These are phyloP conservation scores for Colletotrichum nymphaeae DNA, from an alignment of 2,329 filamentous ascomycete species.

Conservation along the genomic window DNA sequence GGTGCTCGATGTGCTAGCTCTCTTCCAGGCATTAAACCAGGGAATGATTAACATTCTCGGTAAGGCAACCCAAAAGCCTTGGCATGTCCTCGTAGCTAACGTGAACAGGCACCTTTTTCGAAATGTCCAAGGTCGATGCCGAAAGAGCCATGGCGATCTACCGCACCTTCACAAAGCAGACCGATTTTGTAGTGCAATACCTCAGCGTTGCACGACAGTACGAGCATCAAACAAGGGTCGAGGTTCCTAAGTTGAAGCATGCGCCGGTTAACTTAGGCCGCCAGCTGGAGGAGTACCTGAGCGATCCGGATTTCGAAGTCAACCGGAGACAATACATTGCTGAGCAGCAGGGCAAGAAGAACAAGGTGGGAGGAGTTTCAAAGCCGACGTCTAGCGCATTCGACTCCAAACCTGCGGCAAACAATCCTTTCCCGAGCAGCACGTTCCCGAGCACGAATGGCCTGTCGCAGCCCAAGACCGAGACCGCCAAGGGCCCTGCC, in stretches of 20 bases:
- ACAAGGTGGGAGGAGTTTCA: constrained; percentile 45
- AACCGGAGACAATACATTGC: constrained; percentile 92
- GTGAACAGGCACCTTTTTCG: constrained; percentile 88
- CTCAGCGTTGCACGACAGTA: constrained; percentile 88
- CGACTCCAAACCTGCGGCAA: constrained; percentile 51
- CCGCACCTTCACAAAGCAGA: constrained; percentile 90
- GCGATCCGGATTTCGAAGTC: constrained; percentile 94
- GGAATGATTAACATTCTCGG: constrained; percentile 96
- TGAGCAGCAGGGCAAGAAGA: constrained; percentile 80
- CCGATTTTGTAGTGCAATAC: constrained; percentile 91
- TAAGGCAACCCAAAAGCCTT: constrained; percentile 54
- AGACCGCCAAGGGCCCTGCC: constrained; percentile 70
- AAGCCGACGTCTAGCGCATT: constrained; percentile 42
- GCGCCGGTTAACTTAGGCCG: constrained; percentile 91
- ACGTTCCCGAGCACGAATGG: constrained; percentile 53
- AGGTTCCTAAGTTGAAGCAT: constrained; percentile 97
- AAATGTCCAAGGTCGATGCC: constrained; percentile 95
- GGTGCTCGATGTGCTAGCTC: constrained; percentile 86
- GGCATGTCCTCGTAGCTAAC: constrained; percentile 11
- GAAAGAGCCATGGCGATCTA: constrained; percentile 93
- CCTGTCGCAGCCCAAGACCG: constrained; percentile 52
- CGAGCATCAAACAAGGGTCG: constrained; percentile 90
- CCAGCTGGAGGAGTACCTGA: constrained; percentile 92
- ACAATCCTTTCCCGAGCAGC: constrained; percentile 55
- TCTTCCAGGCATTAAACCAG: constrained; percentile 97